Percentiles rank a stretch among this genome's conserved stretches.
Evolutionary conservation across 441 rosid genomes (phyloP).

Genomic region (Biscutella laevigata): DNA sequence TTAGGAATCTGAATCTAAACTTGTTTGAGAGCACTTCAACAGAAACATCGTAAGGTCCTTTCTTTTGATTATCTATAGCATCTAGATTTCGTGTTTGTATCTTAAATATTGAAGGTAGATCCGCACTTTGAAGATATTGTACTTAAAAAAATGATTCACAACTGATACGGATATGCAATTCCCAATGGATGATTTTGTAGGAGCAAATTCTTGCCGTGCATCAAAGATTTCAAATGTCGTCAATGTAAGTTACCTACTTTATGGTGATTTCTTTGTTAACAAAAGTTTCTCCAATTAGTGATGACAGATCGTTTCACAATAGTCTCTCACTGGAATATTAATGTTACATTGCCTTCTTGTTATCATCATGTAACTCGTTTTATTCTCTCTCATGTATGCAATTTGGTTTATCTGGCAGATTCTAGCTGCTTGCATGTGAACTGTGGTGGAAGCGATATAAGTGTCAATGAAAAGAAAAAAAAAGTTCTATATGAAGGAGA

Average conservation of each 20-base stretch:
- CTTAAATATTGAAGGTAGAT: background rate
- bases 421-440: slow-evolving; percentile 52
- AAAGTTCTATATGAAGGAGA: slow-evolving; percentile 50
- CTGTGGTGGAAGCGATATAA: slow-evolving; percentile 51
- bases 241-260: slow-evolving; percentile 43
- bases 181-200: slow-evolving; percentile 25
- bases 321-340: background rate
- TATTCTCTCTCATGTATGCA: background rate
- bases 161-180: too few species aligned
- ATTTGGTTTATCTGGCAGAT: slow-evolving; percentile 30
- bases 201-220: slow-evolving; percentile 48
- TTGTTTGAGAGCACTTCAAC: slow-evolving; percentile 47
- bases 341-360: background rate
- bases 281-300: background rate
- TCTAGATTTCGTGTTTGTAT: background rate
- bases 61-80: slow-evolving; percentile 10
- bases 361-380: background rate
- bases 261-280: background rate
- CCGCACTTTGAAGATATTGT: too few species aligned
- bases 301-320: background rate
- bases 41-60: slow-evolving; percentile 41
- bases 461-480: slow-evolving; percentile 28
- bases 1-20: slow-evolving; percentile 71
- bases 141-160: background rate
- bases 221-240: slow-evolving; percentile 46